phyloP scores from a whole-genome alignment of 2,329 filamentous ascomycete species.

The Laburnicola sp. region DNA sequence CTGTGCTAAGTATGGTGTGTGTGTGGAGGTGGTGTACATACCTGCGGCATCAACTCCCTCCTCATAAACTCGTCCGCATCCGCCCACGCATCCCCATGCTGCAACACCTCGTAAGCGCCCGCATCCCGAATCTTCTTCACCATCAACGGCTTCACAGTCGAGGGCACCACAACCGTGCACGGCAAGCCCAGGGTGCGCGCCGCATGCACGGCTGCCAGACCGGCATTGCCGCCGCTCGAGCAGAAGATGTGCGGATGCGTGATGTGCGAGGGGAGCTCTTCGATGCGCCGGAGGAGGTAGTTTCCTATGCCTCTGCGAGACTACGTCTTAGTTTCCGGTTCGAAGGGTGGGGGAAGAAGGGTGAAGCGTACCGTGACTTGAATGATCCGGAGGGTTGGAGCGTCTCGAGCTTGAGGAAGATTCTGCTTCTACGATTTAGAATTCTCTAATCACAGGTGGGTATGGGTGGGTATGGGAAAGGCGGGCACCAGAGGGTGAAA shows the following conservation, averaged over 20 bases:
- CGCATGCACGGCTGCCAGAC: slow-evolving; percentile 77
- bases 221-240: slow-evolving; percentile 81
- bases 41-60: slow-evolving; percentile 56
- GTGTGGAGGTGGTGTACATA: slow-evolving; percentile 16
- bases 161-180: slow-evolving; percentile 75
- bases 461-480: background rate
- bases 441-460: slow-evolving; percentile 23
- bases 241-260: slow-evolving; percentile 70
- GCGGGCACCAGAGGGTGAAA: background rate
- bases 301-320: slow-evolving; percentile 64
- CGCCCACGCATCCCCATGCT: slow-evolving; percentile 67
- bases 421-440: slow-evolving; percentile 61
- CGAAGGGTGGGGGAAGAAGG: background rate
- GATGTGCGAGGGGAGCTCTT: slow-evolving; percentile 38
- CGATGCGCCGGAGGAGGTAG: slow-evolving; percentile 61
- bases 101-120: slow-evolving; percentile 68
- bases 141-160: slow-evolving; percentile 68
- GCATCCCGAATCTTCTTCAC: slow-evolving; percentile 69
- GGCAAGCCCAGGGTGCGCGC: slow-evolving; percentile 65
- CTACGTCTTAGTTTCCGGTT: slow-evolving; percentile 13
- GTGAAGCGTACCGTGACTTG: slow-evolving; percentile 62
- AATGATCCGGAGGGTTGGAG: slow-evolving; percentile 84
- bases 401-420: slow-evolving; percentile 84
- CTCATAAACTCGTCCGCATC: slow-evolving; percentile 71
- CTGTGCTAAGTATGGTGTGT: no score